phyloP scores from a whole-genome alignment of 495 filamentous ascomycete genomes.

The Talaromyces liani region DNA sequence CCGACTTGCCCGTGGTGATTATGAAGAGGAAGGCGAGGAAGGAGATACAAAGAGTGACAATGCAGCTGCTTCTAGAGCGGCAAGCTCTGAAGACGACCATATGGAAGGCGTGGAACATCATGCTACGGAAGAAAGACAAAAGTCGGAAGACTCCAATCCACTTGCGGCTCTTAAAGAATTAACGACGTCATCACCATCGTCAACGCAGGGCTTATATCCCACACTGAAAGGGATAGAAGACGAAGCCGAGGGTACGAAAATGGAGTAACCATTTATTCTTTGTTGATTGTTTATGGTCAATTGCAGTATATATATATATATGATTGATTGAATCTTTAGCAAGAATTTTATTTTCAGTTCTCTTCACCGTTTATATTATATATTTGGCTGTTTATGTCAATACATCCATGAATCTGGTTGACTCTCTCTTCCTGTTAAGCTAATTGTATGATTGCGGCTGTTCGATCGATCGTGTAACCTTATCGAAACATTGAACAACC shows the following conservation, averaged over 20 bases:
- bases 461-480: neutral
- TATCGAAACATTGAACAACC: neutral
- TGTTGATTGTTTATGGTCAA: neutral
- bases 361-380: neutral
- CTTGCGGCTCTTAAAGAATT: neutral
- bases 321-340: neutral
- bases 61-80: neutral
- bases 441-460: neutral
- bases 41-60: neutral
- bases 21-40: conserved; percentile 31
- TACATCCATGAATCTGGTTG: neutral
- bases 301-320: neutral
- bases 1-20: conserved; percentile 57
- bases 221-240: conserved; percentile 36
- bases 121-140: neutral
- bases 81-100: conserved; percentile 11
- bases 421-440: neutral
- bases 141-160: conserved; percentile 5
- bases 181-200: neutral
- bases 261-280: conserved; percentile 13
- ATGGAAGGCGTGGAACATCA: conserved; percentile 37
- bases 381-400: neutral
- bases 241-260: conserved; percentile 31
- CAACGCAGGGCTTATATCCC: conserved; percentile 33
- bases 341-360: neutral